phyloP scores from a whole-genome alignment of 1,139 yeast species.

The Meyerozyma guilliermondii region DNA sequence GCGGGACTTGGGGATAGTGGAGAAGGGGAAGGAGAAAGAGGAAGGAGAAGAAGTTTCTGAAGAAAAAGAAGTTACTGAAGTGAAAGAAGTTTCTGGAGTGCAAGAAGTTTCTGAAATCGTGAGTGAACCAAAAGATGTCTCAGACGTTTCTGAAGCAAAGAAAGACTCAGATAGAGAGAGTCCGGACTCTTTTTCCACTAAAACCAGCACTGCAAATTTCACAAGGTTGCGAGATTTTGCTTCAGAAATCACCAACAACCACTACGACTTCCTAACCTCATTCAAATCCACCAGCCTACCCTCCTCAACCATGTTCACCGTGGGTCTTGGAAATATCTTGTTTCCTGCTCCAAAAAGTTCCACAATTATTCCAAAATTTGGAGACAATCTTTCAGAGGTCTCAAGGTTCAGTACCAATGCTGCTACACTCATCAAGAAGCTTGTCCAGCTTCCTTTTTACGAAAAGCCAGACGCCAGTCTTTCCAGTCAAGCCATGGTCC shows the following conservation, averaged over 20 bases:
- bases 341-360: slow-evolving; percentile 16
- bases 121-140: slow-evolving; percentile 11
- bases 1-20: slow-evolving; percentile 14
- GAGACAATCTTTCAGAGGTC: too few relatives aligned
- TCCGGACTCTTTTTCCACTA: too few relatives aligned
- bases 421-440: slow-evolving; percentile 35
- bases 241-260: slow-evolving; percentile 12
- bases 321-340: slow-evolving; percentile 34
- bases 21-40: slow-evolving; percentile 2
- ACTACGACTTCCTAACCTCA: neutral
- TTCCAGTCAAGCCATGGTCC: slow-evolving; percentile 6
- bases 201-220: neutral
- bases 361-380: neutral
- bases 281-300: neutral
- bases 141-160: slow-evolving; percentile 8
- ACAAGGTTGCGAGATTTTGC: neutral
- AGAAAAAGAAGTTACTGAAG: neutral
- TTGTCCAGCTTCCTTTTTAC: slow-evolving; percentile 30
- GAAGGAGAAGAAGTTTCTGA: neutral
- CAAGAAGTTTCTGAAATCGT: slow-evolving; percentile 2
- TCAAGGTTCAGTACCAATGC: slow-evolving; percentile 39
- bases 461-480: slow-evolving; percentile 3
- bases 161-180: too few relatives aligned
- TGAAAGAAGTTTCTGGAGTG: slow-evolving; percentile 1
- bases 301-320: slow-evolving; percentile 22